phyloP scores from a whole-genome alignment of 2,329 filamentous ascomycete species.

The Paracoccidioides brasiliensis region DNA sequence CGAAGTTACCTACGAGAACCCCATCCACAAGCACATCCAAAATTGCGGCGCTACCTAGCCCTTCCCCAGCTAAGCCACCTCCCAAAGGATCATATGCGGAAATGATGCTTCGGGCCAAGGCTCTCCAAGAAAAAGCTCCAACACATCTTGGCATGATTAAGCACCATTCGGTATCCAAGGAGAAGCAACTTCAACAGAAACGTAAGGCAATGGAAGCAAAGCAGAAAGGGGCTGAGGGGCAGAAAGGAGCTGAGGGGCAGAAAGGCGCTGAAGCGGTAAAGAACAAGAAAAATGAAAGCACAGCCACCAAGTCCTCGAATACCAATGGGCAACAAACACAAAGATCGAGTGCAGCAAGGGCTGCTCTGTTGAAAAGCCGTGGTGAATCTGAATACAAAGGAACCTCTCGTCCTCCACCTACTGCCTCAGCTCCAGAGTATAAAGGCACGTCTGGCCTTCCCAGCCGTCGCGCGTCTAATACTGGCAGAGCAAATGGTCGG shows the following conservation, averaged over 20 bases:
- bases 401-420: slow-evolving; percentile 17
- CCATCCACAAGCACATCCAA: slow-evolving; percentile 5
- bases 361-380: slow-evolving; percentile 21
- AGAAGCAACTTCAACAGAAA: slow-evolving; percentile 45
- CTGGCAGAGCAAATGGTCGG: slow-evolving; percentile 14
- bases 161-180: slow-evolving; percentile 41
- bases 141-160: slow-evolving; percentile 40
- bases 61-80: slow-evolving; percentile 30
- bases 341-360: slow-evolving; percentile 14
- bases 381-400: slow-evolving; percentile 27
- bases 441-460: slow-evolving; percentile 31
- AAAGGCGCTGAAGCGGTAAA: slow-evolving; percentile 27
- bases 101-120: slow-evolving; percentile 46
- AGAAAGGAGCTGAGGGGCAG: slow-evolving; percentile 9
- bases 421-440: slow-evolving; percentile 21
- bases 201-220: slow-evolving; percentile 30
- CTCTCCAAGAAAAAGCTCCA: slow-evolving; percentile 35
- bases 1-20: slow-evolving; percentile 9
- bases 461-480: slow-evolving; percentile 15
- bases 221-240: slow-evolving; percentile 28
- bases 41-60: slow-evolving; percentile 6
- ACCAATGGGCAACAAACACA: slow-evolving; percentile 8
- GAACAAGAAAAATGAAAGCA: slow-evolving; percentile 17
- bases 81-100: slow-evolving; percentile 48
- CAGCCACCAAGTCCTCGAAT: slow-evolving; percentile 8